These are phyloP conservation scores for Borovskyia barvae DNA, from an alignment of 208 protist species.

Conservation along the genomic window DNA sequence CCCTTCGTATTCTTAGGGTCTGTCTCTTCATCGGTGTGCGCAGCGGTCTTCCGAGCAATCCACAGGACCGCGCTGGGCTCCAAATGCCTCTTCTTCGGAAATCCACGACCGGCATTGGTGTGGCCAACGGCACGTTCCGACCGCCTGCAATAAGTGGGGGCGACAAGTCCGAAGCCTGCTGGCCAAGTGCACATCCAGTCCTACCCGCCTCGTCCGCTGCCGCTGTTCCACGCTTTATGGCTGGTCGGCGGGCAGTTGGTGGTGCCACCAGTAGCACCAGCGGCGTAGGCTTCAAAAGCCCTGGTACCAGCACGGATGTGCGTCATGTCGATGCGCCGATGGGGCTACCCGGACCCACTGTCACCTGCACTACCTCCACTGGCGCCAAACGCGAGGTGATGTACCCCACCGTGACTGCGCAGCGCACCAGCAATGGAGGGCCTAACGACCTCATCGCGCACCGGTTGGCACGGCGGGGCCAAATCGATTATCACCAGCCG, in stretches of 20 bases:
- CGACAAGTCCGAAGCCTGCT: slow-evolving; percentile 1
- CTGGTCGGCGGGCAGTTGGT: slow-evolving; percentile 4
- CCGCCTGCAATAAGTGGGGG: slow-evolving; percentile 19
- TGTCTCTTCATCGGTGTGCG: background rate
- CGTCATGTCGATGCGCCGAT: background rate
- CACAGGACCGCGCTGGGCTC: background rate
- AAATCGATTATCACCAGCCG: slow-evolving; percentile 81
- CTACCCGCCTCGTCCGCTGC: slow-evolving; percentile 9
- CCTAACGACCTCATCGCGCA: slow-evolving; percentile 5
- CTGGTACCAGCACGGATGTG: background rate
- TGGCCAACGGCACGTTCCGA: slow-evolving; percentile 35
- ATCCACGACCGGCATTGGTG: slow-evolving; percentile 21
- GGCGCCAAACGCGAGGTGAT: slow-evolving; percentile 18
- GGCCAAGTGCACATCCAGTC: slow-evolving; percentile 6
- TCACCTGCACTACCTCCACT: slow-evolving; percentile 18
- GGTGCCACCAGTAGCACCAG: background rate
- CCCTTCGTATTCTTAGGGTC: background rate
- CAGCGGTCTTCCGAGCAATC: background rate
- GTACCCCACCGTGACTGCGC: slow-evolving; percentile 13
- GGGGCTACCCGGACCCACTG: slow-evolving; percentile 9
- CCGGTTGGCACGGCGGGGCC: slow-evolving; percentile 41
- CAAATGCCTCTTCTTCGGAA: slow-evolving; percentile 36
- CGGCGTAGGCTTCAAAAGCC: slow-evolving; percentile 1
- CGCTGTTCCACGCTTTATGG: slow-evolving; percentile 32
- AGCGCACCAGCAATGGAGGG: background rate